These are phyloP conservation scores for Rhodocollybia butyracea DNA, from an alignment of 768 basidiomycete species.

Conservation along the genomic window DNA sequence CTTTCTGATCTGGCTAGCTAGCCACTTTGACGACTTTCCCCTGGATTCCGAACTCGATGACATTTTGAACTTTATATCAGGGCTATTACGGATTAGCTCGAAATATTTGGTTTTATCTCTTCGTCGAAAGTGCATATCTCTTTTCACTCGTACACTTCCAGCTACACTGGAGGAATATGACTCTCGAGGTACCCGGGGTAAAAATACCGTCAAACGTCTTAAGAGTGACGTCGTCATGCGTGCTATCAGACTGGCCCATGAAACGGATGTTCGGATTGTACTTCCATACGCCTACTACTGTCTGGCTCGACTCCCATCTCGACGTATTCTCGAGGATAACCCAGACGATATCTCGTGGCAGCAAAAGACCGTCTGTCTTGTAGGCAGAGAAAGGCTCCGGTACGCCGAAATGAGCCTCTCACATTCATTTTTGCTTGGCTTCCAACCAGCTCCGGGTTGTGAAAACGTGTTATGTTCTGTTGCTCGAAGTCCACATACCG, in stretches of 20 bases:
- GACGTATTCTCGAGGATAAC: conserved; percentile 33
- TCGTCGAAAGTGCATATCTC: conserved; percentile 47
- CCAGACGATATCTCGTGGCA: conserved; percentile 35
- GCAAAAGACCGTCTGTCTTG: conserved; percentile 35
- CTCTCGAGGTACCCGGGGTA: conserved; percentile 19
- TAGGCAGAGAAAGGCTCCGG: conserved; percentile 38
- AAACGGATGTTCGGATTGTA: conserved; percentile 33
- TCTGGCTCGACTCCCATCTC: conserved; percentile 38
- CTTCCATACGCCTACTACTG: conserved; percentile 52
- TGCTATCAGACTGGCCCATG: conserved; percentile 40
- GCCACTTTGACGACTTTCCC: conserved; percentile 35
- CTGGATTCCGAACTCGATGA: conserved; percentile 36
- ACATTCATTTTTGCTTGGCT: conserved; percentile 39
- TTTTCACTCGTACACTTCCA: conserved; percentile 41
- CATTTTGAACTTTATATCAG: conserved; percentile 43
- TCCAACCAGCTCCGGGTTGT: conserved; percentile 30
- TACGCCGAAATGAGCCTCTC: conserved; percentile 39
- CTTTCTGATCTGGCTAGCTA: conserved; percentile 9
- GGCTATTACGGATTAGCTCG: conserved; percentile 59
- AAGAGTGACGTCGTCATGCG: conserved; percentile 41
- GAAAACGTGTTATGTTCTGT: conserved; percentile 26
- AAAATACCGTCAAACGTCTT: conserved; percentile 21
- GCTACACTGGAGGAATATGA: conserved; percentile 34
- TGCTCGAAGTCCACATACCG: conserved; percentile 35
- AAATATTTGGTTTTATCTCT: conserved; percentile 57